A percentile compares a stretch with the other conserved stretches of the same genome.
These are phyloP conservation scores for Schizochytrium sp. DNA, from an alignment of 108 stramenopile species.

Conservation along the genomic window DNA sequence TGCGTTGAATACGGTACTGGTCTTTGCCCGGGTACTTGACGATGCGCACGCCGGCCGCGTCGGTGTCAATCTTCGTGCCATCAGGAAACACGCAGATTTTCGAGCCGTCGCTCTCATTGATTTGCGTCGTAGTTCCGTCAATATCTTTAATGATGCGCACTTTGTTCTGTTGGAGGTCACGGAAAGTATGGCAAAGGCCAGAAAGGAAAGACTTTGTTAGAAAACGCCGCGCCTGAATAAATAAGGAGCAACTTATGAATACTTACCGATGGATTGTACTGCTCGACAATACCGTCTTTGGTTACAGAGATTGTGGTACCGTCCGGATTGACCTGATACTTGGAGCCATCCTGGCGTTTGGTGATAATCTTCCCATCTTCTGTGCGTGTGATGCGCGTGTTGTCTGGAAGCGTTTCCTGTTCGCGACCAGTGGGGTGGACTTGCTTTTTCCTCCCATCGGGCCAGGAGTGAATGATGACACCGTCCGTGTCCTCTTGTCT, in stretches of 20 bases:
- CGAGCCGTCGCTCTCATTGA: neutral
- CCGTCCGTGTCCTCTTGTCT: neutral
- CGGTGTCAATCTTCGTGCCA: slow-evolving; percentile 10
- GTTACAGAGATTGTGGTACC: neutral
- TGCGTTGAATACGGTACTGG: neutral
- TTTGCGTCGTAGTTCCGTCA: neutral
- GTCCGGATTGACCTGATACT: neutral
- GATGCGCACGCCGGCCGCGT: neutral
- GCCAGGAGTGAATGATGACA: neutral
- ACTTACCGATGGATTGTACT: neutral
- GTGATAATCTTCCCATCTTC: neutral
- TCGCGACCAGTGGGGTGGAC: neutral
- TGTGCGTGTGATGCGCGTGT: neutral
- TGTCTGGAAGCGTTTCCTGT: neutral
- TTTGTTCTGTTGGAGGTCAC: neutral
- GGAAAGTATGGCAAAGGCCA: neutral
- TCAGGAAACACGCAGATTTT: neutral
- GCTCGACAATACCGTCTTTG: neutral
- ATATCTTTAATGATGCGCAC: neutral
- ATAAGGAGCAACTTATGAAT: neutral
- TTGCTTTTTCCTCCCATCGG: neutral
- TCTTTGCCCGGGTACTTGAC: neutral
- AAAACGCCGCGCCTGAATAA: no score
- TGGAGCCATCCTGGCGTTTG: neutral
- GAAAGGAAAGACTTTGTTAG: no score